Evolutionary conservation across 371 early-diverging fungal species (phyloP).

Genomic region (Entomophthora muscae): DNA sequence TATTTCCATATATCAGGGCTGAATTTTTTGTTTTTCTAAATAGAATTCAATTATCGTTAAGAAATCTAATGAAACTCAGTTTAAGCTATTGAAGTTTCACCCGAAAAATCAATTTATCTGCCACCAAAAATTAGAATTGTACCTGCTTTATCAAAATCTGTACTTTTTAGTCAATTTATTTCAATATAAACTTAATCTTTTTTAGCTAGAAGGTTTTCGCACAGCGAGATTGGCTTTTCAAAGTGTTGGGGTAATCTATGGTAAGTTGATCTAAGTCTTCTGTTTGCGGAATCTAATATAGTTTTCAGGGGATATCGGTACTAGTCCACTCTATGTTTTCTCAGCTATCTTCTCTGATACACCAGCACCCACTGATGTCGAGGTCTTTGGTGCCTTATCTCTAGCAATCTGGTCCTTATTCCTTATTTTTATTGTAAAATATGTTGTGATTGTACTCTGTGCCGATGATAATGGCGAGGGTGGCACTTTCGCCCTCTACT

Average conservation of each 20-base stretch:
- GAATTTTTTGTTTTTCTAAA: too few relatives aligned
- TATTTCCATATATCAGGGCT: too few relatives aligned
- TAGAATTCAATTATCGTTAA: too few relatives aligned
- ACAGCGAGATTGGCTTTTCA: conserved; percentile 13
- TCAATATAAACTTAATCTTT: conserved; percentile 3
- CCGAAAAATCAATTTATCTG: too few relatives aligned
- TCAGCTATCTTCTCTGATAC: conserved; percentile 20
- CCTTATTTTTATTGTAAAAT: conserved; percentile 26
- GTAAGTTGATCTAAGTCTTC: too few relatives aligned
- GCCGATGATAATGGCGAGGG: conserved; percentile 46
- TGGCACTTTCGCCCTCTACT: conserved; percentile 35
- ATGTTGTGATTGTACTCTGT: conserved; percentile 24
- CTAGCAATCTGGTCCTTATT: conserved; percentile 34
- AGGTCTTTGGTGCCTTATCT: conserved; percentile 23
- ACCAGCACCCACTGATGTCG: conserved; percentile 10
- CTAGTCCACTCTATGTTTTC: conserved; percentile 29
- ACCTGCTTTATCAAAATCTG: too few relatives aligned
- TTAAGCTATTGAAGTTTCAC: too few relatives aligned
- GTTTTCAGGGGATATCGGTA: conserved; percentile 32
- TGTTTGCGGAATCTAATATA: too few relatives aligned
- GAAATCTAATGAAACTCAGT: too few relatives aligned
- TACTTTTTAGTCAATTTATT: too few relatives aligned
- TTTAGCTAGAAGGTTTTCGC: conserved; percentile 6
- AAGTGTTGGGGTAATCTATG: conserved; percentile 18
- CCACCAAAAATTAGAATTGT: too few relatives aligned